Base-by-base conservation (phyloP, 169 alveolate genomes). In the Cryptosporidium felis region DNA sequence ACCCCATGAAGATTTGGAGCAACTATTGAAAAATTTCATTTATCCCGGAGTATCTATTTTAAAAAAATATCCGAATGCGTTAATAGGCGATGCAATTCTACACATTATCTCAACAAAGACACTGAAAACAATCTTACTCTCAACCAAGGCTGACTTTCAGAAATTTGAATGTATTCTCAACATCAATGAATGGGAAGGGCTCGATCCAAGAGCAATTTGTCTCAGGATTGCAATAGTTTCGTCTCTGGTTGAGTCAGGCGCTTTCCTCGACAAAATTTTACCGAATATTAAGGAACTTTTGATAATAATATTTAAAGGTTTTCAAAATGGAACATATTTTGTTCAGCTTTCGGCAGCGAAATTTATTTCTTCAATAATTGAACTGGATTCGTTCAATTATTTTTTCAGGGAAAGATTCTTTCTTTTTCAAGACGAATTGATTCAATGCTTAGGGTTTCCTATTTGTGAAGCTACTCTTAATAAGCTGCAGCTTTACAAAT, bases 201-300 rank as follows among this genome's bases (percentile, higher is more conserved):
- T 62, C 38, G 58, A 46, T 3, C 80, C 51, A 41, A 62, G 80
- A 38, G 80, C 80, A 6, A 62, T 62, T 41, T 62, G 58, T 18
- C 9, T 62, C 23, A 36, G 80, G 44, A 38, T 62, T 42, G 40
- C 60, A 2, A 62, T 62, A 0, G 14, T 62, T 42, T 42, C 28
- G 3, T 16, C 60, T 42, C 5, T 62, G 10, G 23, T 41, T 62
- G 59, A 62, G 8, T 62, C 60, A 5, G 23, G 40, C 23, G 6
- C 18, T 10, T 28, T 62, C 6, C 12, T 62, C 1, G 44, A 62
- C 49, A 3, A 16, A 10, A 26, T 62, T 12, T 26, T 18, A 26
- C 38, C 80, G 28, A 23, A 62, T 9, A 23, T 62, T 23, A 62
- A 62, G 16, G 18, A 62, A 26, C 40, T 62, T 3, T 16, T 62